Evolutionary conservation across 1,139 yeast genomes (phyloP).

Genomic region (Saccharomyces hybrid): DNA sequence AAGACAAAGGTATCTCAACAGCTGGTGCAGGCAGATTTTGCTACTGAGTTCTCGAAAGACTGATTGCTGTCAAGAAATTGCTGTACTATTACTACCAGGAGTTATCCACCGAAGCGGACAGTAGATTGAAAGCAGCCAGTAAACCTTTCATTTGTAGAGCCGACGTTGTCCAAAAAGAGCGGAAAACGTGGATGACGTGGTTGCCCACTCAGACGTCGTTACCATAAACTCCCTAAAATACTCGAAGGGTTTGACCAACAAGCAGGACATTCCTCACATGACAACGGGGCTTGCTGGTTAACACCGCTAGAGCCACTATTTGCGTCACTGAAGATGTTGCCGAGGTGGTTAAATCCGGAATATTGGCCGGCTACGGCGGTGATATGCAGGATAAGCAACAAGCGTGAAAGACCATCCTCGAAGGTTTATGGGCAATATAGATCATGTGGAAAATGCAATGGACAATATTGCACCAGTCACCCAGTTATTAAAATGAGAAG

Average conservation of each 20-base stretch:
- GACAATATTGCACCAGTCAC: background rate
- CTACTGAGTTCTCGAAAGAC: background rate
- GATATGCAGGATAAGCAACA: no score
- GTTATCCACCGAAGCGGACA: background rate
- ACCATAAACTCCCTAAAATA: background rate
- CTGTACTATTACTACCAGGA: background rate
- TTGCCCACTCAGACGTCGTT: background rate
- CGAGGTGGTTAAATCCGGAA: no score
- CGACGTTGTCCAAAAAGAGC: background rate
- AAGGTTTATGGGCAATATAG: no score
- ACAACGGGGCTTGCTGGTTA: no score
- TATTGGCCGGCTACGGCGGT: no score
- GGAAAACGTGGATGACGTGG: background rate
- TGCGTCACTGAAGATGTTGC: no score
- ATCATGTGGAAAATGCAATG: no score
- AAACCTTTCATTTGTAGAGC: background rate
- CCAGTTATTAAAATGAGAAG: background rate
- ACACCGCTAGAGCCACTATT: no score
- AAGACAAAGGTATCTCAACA: background rate
- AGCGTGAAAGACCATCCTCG: no score
- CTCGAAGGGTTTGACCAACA: background rate
- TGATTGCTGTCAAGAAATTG: background rate
- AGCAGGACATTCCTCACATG: background rate
- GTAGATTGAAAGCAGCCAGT: background rate
- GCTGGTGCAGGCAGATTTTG: background rate